A percentile compares a stretch with the other conserved stretches of the same genome.
Conservation (phyloP, 2,329 filamentous ascomycete species). For the Exophiala dermatitidis region DNA sequence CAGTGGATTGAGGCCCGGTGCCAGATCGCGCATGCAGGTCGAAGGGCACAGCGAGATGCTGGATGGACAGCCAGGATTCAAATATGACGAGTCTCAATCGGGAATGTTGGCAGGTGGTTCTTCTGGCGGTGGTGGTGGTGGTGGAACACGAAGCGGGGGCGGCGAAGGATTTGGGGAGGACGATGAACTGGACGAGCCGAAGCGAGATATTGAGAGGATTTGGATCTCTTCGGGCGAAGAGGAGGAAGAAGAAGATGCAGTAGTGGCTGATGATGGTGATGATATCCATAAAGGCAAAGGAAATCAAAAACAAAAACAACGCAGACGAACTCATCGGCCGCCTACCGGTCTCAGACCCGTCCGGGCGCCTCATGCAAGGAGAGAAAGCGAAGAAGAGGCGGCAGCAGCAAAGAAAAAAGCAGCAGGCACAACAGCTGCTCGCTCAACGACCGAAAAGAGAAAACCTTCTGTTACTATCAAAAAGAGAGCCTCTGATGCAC, state of each 20-base stretch:
- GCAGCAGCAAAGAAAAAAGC: not conserved
- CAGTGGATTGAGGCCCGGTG: conserved; percentile 5
- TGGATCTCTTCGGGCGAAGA: conserved; percentile 48
- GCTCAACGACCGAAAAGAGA: too few relatives aligned
- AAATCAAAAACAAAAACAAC: conserved; percentile 18
- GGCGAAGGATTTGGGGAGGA: conserved; percentile 29
- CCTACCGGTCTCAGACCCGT: conserved; percentile 13
- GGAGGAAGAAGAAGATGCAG: conserved; percentile 32
- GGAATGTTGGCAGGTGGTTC: conserved; percentile 28
- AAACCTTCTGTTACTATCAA: not conserved
- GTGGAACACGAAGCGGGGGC: conserved; percentile 29
- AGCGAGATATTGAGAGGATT: conserved; percentile 49
- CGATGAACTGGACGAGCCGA: conserved; percentile 43
- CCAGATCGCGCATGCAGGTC: conserved; percentile 26
- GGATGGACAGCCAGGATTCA: conserved; percentile 3
- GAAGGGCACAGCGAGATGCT: conserved; percentile 29
- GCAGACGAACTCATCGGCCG: too few relatives aligned
- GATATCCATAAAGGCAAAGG: conserved; percentile 41
- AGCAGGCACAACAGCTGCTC: too few relatives aligned
- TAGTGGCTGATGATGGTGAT: too few relatives aligned
- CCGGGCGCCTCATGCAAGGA: conserved; percentile 11
- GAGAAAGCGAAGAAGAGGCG: conserved; percentile 10
- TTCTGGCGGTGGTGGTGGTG: conserved; percentile 30
- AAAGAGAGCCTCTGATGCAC: conserved; percentile 9
- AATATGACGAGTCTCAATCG: not conserved